Base-by-base conservation (phyloP, 805 yeast genomes). In the Tanozyma kutaoensis region DNA sequence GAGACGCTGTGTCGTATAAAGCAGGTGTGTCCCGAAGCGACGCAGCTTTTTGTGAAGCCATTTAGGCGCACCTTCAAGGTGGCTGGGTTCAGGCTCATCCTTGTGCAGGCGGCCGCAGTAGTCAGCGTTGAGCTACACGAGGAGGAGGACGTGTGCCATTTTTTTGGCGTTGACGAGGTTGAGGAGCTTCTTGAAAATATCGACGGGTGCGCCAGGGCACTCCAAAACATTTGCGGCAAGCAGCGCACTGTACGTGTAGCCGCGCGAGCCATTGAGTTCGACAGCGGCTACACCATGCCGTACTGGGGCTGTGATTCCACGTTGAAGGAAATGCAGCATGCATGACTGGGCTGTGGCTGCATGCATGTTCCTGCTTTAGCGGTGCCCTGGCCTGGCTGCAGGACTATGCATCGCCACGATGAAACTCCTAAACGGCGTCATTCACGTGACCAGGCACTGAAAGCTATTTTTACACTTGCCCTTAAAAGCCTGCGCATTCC, bases 11-110 rank as follows among this genome's bases (percentile, higher is more conserved):
- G 33, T 10, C 5, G 8, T 2, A n/a, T 35, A 3, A 10, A 14
- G 3, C 14, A 14, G 5, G 25, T 37, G 12, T 13, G 7, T n/a
- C 43, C 39, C 2, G 12, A 14, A 2, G 29, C 35, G 10, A 24
- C 24, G 10, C 18, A 33, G 24, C 13, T 39, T 4, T 34, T 37
- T 15, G 32, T 36, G 16, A 38, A 32, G 24, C 35, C 40, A 3
- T 36, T 26, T 16, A 28, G 28, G 13, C 36, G 36, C 15, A 39
- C 42, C 8, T 24, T 39, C 16, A 33, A 35, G 11, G 26, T 36
- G 9, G 25, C 37, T 12, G 34, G 31, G 12, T 29, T 39, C 13
- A 12, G 21, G 3, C 13, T 39, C 17, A 15, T 24, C 4, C 21
- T 36, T 15, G 24, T 16, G 12, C 19, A 25, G 11, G 23, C 16